These are phyloP conservation scores for Wickerhamiella infanticola DNA, from an alignment of 1,139 yeast species.

Conservation along the genomic window DNA sequence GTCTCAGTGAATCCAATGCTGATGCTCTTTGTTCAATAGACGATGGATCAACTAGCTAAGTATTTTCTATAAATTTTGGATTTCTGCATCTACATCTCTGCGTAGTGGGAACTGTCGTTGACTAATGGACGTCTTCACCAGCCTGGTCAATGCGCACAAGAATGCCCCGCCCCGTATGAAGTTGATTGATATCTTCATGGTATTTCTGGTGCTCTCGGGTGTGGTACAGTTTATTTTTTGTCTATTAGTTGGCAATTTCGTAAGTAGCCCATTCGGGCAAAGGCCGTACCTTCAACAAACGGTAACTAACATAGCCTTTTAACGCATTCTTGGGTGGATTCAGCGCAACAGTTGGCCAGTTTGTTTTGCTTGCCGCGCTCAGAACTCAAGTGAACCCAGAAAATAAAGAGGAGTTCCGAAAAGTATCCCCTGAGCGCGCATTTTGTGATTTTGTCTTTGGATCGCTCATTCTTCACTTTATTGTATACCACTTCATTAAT, in stretches of 20 bases:
- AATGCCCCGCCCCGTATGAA: slow-evolving; percentile 23
- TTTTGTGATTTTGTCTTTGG: slow-evolving; percentile 84
- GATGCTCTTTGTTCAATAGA: too few species aligned
- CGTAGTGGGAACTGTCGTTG: neutral
- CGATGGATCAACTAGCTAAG: too few species aligned
- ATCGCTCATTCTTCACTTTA: slow-evolving; percentile 74
- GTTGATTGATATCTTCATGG: slow-evolving; percentile 64
- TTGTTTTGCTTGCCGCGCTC: slow-evolving; percentile 56
- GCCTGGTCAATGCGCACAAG: slow-evolving; percentile 12
- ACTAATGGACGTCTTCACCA: slow-evolving; percentile 12
- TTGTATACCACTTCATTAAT: slow-evolving; percentile 82
- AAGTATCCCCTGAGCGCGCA: slow-evolving; percentile 45
- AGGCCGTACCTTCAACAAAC: neutral
- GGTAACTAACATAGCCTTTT: slow-evolving; percentile 40
- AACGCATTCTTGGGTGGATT: slow-evolving; percentile 94
- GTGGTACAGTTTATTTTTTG: slow-evolving; percentile 66
- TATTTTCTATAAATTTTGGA: too few species aligned
- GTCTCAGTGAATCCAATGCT: too few species aligned
- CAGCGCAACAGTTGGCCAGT: slow-evolving; percentile 85
- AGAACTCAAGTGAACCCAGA: slow-evolving; percentile 48
- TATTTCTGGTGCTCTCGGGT: slow-evolving; percentile 60
- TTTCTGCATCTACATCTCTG: too few species aligned
- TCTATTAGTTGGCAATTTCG: slow-evolving; percentile 61
- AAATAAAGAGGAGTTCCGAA: slow-evolving; percentile 31
- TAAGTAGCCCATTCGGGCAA: slow-evolving; percentile 14